These are phyloP conservation scores for Nakaseomyces kungkrabaensis DNA, from an alignment of 1,139 yeast species.

Conservation along the genomic window DNA sequence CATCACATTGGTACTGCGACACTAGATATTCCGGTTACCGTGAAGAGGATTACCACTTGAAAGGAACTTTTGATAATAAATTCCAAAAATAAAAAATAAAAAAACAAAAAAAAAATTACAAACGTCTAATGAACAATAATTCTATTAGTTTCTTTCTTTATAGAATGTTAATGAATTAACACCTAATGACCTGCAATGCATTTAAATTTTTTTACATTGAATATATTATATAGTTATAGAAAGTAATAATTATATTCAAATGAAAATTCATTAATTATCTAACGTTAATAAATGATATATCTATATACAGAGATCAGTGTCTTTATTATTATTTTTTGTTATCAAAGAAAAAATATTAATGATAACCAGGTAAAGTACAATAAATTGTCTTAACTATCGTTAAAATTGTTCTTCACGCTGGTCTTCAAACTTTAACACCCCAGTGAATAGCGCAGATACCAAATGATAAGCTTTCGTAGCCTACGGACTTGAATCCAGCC, in stretches of 20 bases:
- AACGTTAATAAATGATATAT: background rate
- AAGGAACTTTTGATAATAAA: background rate
- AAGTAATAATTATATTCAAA: background rate
- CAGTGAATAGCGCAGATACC: conserved; percentile 95
- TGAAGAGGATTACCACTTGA: conserved; percentile 21
- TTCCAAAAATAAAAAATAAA: background rate
- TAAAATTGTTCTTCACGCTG: too few species aligned
- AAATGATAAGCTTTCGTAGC: conserved; percentile 90
- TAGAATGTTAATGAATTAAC: background rate
- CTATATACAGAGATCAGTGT: background rate
- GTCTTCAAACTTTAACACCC: conserved; percentile 64
- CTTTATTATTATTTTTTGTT: too few species aligned
- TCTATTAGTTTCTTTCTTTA: background rate
- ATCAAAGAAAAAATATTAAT: too few species aligned
- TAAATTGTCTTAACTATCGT: too few species aligned
- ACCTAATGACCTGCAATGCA: background rate
- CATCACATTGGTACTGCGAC: conserved; percentile 24
- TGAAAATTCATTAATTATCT: background rate
- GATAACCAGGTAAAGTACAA: too few species aligned
- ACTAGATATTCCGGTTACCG: conserved; percentile 31
- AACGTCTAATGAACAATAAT: background rate
- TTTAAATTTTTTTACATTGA: background rate
- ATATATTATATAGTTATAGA: background rate
- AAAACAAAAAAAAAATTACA: background rate
- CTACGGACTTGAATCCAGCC: conserved; percentile 90